Evolutionary conservation across 1,284 basidiomycete species (phyloP).

Genomic region (Tremellales sp.): DNA sequence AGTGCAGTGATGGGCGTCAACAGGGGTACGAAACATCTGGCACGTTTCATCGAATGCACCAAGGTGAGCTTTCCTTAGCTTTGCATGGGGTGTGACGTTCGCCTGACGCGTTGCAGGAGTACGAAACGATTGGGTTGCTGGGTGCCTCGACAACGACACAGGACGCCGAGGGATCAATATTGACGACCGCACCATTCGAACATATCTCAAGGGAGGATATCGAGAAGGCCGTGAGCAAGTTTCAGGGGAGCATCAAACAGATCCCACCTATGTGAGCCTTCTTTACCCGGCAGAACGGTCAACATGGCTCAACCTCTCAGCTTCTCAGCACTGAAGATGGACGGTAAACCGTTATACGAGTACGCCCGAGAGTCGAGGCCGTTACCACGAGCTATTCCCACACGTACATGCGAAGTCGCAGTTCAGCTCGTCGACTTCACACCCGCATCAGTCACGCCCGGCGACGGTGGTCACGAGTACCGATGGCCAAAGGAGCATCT

Average conservation of each 20-base stretch:
- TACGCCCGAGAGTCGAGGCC: conserved; percentile 88
- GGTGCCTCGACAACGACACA: conserved; percentile 95
- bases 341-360: conserved; percentile 91
- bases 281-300: neutral
- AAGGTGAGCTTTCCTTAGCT: conserved; percentile 59
- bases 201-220: conserved; percentile 77
- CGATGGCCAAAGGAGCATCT: conserved; percentile 69
- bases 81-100: neutral
- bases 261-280: conserved; percentile 73
- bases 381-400: conserved; percentile 86
- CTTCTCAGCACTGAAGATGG: conserved; percentile 98
- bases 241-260: conserved; percentile 84
- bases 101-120: conserved; percentile 60
- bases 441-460: conserved; percentile 40
- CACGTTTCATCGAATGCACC: conserved; percentile 79
- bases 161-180: conserved; percentile 77
- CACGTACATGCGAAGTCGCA: conserved; percentile 77
- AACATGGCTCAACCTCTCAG: conserved; percentile 50
- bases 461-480: conserved; percentile 55
- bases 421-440: conserved; percentile 56
- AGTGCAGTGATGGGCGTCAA: conserved; percentile 79
- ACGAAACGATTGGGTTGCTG: conserved; percentile 82
- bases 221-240: conserved; percentile 66
- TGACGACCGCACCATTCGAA: conserved; percentile 72
- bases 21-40: conserved; percentile 83